Conservation (phyloP, 164 flowering plant species). For the Hamamelis virginiana region DNA sequence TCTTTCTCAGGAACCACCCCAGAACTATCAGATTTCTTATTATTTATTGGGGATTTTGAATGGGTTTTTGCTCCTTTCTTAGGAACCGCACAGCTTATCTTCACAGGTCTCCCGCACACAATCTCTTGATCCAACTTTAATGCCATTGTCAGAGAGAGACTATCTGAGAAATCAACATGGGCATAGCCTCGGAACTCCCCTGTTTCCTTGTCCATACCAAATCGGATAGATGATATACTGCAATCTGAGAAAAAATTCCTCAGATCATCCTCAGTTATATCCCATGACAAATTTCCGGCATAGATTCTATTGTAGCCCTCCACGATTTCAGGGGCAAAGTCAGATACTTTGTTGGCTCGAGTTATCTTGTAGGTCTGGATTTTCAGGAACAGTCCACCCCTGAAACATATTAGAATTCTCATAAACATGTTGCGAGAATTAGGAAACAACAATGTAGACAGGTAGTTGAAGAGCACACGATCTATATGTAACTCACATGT, state of each 20-base stretch:
- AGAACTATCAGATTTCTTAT: slow-evolving; percentile 12
- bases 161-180: slow-evolving; percentile 87
- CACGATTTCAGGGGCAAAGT: slow-evolving; percentile 63
- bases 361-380: slow-evolving; percentile 67
- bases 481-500: slow-evolving; percentile 62
- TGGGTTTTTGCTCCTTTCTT: slow-evolving; percentile 32
- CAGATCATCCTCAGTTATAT: slow-evolving; percentile 78
- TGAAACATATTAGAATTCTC: slow-evolving; percentile 30
- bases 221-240: slow-evolving; percentile 67
- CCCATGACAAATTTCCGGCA: slow-evolving; percentile 89
- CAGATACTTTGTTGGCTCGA: slow-evolving; percentile 29
- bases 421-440: slow-evolving; percentile 7
- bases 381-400: slow-evolving; percentile 87
- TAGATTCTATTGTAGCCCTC: slow-evolving; percentile 90
- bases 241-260: slow-evolving; percentile 66
- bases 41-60: slow-evolving; percentile 10
- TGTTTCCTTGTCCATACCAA: slow-evolving; percentile 79
- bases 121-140: slow-evolving; percentile 69
- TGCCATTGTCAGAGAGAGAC: slow-evolving; percentile 54
- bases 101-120: slow-evolving; percentile 76
- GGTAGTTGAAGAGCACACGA: not conserved
- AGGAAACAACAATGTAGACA: not conserved
- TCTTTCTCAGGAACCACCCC: not conserved
- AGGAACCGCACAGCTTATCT: slow-evolving; percentile 83
- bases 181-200: slow-evolving; percentile 88